A percentile compares a stretch with the other conserved stretches of the same genome.
Evolutionary conservation across 2,329 filamentous ascomycete genomes (phyloP).

Genomic region (Endothia cerciana): DNA sequence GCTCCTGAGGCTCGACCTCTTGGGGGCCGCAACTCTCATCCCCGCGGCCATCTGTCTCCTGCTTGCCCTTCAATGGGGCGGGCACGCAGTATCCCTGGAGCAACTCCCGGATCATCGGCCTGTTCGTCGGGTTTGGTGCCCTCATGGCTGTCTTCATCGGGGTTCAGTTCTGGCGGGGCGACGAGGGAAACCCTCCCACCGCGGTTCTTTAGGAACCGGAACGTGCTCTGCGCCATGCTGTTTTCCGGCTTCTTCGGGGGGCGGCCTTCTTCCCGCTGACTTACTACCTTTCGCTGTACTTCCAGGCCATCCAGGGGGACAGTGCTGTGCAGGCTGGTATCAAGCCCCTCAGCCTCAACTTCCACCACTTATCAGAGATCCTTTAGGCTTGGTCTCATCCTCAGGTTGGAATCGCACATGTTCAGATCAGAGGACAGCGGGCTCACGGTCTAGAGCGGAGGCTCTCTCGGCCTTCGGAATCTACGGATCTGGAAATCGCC

Average conservation of each 20-base stretch:
- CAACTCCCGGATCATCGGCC: slow-evolving; percentile 51
- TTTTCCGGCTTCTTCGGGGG: slow-evolving; percentile 56
- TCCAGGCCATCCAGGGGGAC: slow-evolving; percentile 57
- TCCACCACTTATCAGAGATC: no score
- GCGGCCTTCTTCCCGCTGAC: slow-evolving; percentile 57
- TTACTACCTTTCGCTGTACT: slow-evolving; percentile 58
- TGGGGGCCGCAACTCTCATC: slow-evolving; percentile 54
- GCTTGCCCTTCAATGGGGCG: slow-evolving; percentile 62
- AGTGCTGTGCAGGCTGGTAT: slow-evolving; percentile 58
- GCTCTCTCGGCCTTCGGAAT: no score
- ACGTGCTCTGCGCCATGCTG: slow-evolving; percentile 42
- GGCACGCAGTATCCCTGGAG: slow-evolving; percentile 55
- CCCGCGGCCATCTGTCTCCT: slow-evolving; percentile 57
- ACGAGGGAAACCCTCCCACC: slow-evolving; percentile 55
- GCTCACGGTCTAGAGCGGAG: no score
- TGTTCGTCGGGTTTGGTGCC: slow-evolving; percentile 53
- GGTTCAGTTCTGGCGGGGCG: slow-evolving; percentile 50
- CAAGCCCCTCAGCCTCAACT: slow-evolving; percentile 58
- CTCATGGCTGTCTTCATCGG: slow-evolving; percentile 52
- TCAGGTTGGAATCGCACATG: no score
- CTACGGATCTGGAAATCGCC: no score
- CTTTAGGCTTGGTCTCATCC: no score
- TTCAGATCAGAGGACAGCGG: no score
- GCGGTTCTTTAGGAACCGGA: slow-evolving; percentile 51
- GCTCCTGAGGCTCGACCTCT: slow-evolving; percentile 52